Conservation (phyloP, 768 basidiomycete genomes). For the Tephrocybe sp. region DNA sequence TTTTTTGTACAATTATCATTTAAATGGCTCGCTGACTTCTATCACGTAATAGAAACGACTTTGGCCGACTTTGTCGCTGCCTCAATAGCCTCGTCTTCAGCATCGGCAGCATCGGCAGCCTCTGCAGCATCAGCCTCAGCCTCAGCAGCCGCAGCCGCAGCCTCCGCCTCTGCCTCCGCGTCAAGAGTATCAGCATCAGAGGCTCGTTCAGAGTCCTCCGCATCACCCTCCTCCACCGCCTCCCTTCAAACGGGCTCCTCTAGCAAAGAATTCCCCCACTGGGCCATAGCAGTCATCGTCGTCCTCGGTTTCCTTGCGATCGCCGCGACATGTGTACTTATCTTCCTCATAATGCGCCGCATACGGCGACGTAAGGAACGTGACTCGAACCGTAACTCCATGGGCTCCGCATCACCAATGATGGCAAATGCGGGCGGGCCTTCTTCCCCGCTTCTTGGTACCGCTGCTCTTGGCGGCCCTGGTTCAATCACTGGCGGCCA, state of each 20-base stretch:
- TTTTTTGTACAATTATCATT: no score
- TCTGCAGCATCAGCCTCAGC: constrained; percentile 24
- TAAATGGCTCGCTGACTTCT: constrained; percentile 4
- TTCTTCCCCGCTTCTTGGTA: constrained; percentile 31
- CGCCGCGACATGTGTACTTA: constrained; percentile 62
- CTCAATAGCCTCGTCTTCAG: constrained; percentile 46
- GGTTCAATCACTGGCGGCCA: constrained; percentile 27
- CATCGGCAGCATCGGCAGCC: constrained; percentile 46
- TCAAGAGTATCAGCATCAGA: constrained; percentile 23
- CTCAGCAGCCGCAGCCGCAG: constrained; percentile 17
- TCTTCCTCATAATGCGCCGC: constrained; percentile 73
- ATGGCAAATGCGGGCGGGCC: constrained; percentile 59
- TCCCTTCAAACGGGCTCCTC: constrained; percentile 44
- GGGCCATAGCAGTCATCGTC: constrained; percentile 91
- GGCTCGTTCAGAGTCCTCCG: constrained; percentile 6
- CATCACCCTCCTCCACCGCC: constrained; percentile 26
- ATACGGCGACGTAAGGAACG: constrained; percentile 50
- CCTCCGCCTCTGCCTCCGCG: constrained; percentile 19
- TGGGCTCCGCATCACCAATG: constrained; percentile 83
- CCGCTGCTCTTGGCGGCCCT: constrained; percentile 27
- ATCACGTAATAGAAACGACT: constrained; percentile 62
- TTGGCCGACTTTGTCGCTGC: constrained; percentile 65
- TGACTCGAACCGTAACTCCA: constrained; percentile 66
- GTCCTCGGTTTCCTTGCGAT: constrained; percentile 86
- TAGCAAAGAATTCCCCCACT: constrained; percentile 65